phyloP scores from a whole-genome alignment of 257 asterid species.

The Prunella vulgaris region DNA sequence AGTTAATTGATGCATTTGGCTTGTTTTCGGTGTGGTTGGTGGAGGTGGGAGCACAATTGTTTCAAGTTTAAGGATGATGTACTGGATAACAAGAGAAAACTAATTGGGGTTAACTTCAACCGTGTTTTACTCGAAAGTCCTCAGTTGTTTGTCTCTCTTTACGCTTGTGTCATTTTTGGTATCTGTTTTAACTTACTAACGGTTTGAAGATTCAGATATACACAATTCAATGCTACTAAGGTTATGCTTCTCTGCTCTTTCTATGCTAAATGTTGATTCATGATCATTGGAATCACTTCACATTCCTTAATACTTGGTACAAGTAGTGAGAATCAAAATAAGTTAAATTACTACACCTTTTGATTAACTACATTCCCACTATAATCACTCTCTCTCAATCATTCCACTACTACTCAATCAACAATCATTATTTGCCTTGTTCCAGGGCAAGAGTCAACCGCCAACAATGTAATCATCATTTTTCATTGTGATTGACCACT shows the following conservation, averaged over 20 bases:
- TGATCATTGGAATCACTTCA: neutral
- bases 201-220: neutral
- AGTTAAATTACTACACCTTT: neutral
- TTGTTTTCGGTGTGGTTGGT: neutral
- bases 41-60: neutral
- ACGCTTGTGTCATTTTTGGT: neutral
- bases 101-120: neutral
- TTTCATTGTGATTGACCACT: neutral
- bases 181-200: neutral
- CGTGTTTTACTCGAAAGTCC: neutral
- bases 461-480: neutral
- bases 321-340: neutral
- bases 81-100: neutral
- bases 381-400: no score
- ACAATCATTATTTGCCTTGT: neutral
- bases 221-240: neutral
- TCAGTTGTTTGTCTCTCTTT: neutral
- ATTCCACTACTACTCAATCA: neutral
- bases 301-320: neutral
- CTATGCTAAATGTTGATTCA: neutral
- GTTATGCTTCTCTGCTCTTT: neutral
- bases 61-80: conserved; percentile 4
- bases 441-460: neutral
- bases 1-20: neutral
- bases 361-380: neutral